Conservation (phyloP, 148 eudicot species). For the Amaranthus cruentus region DNA sequence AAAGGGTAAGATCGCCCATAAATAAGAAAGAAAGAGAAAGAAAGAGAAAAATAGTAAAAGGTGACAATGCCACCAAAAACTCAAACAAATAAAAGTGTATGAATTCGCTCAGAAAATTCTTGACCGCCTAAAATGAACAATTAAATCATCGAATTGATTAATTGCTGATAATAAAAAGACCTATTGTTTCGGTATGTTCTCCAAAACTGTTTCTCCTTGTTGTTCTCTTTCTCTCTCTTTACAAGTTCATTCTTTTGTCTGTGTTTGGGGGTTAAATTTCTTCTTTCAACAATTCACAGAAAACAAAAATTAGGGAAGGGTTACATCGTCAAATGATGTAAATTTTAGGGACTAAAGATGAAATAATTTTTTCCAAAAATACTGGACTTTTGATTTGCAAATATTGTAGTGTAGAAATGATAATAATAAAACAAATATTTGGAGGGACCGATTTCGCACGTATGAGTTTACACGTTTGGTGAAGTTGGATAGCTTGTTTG, state of each 20-base stretch:
- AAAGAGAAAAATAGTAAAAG: neutral
- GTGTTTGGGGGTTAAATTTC: neutral
- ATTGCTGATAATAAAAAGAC: too few relatives aligned
- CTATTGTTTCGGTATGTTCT: too few relatives aligned
- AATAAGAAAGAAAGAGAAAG: neutral
- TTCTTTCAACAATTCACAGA: neutral
- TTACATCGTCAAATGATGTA: neutral
- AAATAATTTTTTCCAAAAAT: neutral
- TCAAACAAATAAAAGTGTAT: too few relatives aligned
- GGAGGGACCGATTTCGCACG: neutral
- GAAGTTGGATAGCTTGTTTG: neutral
- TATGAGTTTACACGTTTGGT: slow-evolving; percentile 1
- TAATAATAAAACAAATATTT: too few relatives aligned
- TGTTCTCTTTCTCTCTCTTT: slow-evolving; percentile 1
- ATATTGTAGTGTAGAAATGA: too few relatives aligned
- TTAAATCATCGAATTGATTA: too few relatives aligned
- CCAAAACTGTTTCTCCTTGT: too few relatives aligned
- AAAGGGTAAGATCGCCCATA: slow-evolving; percentile 10
- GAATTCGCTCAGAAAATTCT: too few relatives aligned
- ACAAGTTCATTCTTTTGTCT: neutral
- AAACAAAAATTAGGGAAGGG: neutral
- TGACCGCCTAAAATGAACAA: too few relatives aligned
- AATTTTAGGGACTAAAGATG: neutral
- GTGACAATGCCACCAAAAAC: slow-evolving; percentile 4
- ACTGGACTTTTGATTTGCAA: neutral